Percentiles rank a stretch among this genome's conserved stretches.
These are phyloP conservation scores for Secale cereale DNA, from an alignment of 176 grass and related monocot genomes.

Conservation along the genomic window DNA sequence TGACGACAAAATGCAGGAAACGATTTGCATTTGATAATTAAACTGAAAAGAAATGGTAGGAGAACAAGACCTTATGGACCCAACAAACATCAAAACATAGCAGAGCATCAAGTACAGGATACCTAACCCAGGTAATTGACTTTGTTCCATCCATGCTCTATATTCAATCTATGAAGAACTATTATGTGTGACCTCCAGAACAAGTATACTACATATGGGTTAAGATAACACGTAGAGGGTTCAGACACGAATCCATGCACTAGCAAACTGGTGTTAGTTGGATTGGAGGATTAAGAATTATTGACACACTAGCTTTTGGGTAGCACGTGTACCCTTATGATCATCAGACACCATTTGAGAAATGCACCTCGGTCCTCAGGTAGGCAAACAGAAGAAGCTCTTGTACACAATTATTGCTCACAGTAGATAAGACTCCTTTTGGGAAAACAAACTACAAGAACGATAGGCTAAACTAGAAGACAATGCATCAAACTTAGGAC, in stretches of 20 bases:
- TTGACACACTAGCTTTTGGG: constrained; percentile 8
- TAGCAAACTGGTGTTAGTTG: constrained; percentile 29
- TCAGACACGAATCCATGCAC: neutral
- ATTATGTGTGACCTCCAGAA: constrained; percentile 18
- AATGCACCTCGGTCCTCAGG: constrained; percentile 16
- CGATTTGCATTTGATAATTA: neutral
- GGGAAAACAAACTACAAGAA: neutral
- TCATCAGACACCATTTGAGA: constrained; percentile 6
- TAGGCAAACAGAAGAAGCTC: constrained; percentile 17
- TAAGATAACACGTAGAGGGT: constrained; percentile 22
- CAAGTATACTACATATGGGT: neutral
- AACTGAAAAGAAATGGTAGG: neutral
- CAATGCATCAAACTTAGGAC: constrained; percentile 11
- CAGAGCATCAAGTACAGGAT: neutral
- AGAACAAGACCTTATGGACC: neutral
- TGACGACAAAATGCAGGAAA: neutral
- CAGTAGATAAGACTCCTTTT: constrained; percentile 6
- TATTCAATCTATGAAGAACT: neutral
- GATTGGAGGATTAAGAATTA: constrained; percentile 24
- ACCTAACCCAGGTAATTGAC: neutral
- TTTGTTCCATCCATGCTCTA: constrained; percentile 7
- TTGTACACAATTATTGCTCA: constrained; percentile 18
- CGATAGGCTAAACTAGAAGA: constrained; percentile 16
- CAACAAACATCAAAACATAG: constrained; percentile 4
- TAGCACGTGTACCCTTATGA: constrained; percentile 16